Percentiles rank a stretch among this genome's conserved stretches.
Conservation (phyloP, 148 eudicot genomes). For the Silene conica region DNA sequence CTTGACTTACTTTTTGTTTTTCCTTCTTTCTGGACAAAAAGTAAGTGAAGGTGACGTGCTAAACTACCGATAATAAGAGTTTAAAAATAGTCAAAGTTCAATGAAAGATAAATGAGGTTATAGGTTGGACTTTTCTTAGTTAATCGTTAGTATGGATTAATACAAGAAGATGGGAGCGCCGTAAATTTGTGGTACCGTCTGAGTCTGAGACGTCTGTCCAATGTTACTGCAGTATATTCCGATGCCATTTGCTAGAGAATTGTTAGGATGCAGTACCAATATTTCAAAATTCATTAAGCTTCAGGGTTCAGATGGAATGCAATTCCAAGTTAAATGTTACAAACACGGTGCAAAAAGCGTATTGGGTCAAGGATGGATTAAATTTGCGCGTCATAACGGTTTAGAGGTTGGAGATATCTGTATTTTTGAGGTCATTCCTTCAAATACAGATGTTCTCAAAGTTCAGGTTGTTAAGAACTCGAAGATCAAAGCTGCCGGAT, state of each 20-base stretch:
- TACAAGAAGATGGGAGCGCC: too few species aligned
- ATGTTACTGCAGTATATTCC: constrained; percentile 14
- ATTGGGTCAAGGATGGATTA: constrained; percentile 39
- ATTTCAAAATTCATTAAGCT: constrained; percentile 22
- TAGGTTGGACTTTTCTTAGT: too few species aligned
- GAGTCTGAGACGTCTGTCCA: too few species aligned
- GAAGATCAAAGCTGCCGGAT: constrained; percentile 5
- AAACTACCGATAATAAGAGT: too few species aligned
- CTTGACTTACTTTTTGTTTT: too few species aligned
- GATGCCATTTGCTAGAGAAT: neutral
- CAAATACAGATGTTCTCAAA: constrained; percentile 2
- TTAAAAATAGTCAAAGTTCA: too few species aligned
- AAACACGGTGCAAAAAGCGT: neutral
- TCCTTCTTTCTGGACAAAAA: too few species aligned
- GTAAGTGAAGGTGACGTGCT: too few species aligned
- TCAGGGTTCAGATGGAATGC: constrained; percentile 27
- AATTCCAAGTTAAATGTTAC: constrained; percentile 30
- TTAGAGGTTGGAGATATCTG: constrained; percentile 44
- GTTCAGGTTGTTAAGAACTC: constrained; percentile 25
- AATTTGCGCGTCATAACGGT: constrained; percentile 31
- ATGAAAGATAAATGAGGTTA: too few species aligned
- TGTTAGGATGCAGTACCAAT: neutral
- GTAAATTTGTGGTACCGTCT: too few species aligned
- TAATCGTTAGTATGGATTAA: too few species aligned
- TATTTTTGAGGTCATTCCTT: constrained; percentile 33